Base-by-base conservation (phyloP, 225 moss, liverwort and hornwort species). In the Ulota crispa region DNA sequence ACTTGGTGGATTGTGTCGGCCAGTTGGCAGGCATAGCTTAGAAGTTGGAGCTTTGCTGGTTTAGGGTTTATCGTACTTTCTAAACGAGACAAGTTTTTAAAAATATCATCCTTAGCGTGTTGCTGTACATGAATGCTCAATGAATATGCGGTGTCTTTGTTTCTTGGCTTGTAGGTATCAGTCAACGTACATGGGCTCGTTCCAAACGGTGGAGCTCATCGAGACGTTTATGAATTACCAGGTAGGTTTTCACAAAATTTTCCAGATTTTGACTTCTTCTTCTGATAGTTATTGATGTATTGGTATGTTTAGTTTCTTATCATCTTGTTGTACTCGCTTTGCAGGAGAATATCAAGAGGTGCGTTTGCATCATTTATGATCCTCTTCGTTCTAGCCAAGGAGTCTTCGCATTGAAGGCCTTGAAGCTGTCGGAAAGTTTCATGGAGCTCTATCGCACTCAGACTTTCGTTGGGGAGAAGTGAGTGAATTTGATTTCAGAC, bases 101-200 rank as follows among this genome's bases (percentile, higher is more conserved):
- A 18, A 53, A 1, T 27, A 20, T 83, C 41, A 55, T 21, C 8
- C 36, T 4, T 39, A n/a, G 9, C 13, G 28, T 73, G 26, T 64
- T 82, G 4, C 24, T 76, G 34, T 13, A 24, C 47, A 23, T 32
- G 28, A 84, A 37, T 60, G 1, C 55, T 53, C 26, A 54, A 19
- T 61, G 59, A 10, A 30, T 62, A 60, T 73, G 70, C 72, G 19
- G 26, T 55, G 5, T 53, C 7, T 67, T 30, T 39, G 30, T 42
- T 69, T 52, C 13, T 75, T 80, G 69, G 76, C 57, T 56, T 27
- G 65, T 75, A 96, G 95, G 95, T 96, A 96, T 82, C 95, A 96
- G 75, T 96, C 95, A 78, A 96, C 95, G 7, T 96, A 96, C 90
- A 96, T 96, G 95, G 95, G 95, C 45, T 96, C 95, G 5, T 96